A percentile compares a stretch with the other conserved stretches of the same genome.
Evolutionary conservation across 371 early-diverging fungal species (phyloP).

Genomic region (Blastocladiella emersonii): DNA sequence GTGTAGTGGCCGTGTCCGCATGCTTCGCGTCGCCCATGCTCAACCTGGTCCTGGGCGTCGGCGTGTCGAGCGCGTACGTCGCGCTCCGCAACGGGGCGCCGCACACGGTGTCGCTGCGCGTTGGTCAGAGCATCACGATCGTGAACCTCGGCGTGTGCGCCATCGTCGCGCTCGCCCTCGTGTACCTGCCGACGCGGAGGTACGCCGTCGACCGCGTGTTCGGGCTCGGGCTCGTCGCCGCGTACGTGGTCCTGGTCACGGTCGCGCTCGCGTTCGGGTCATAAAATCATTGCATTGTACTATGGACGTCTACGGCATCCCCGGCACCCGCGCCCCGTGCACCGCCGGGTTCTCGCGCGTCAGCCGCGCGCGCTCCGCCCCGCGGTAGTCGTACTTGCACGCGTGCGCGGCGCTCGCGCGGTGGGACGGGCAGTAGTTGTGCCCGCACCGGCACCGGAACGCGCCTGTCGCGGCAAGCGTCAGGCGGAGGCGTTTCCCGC

Average conservation of each 20-base stretch:
- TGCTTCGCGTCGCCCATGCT: constrained; percentile 26
- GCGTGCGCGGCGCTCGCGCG: neutral
- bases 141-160: constrained; percentile 33
- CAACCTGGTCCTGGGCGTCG: constrained; percentile 58
- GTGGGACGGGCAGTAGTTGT: neutral
- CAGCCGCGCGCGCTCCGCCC: neutral
- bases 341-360: neutral
- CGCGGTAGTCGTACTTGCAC: neutral
- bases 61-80: constrained; percentile 46
- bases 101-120: constrained; percentile 28
- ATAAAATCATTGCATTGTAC: too few relatives aligned
- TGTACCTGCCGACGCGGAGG: constrained; percentile 36
- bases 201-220: constrained; percentile 32
- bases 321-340: neutral
- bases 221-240: constrained; percentile 33
- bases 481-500: neutral
- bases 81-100: constrained; percentile 22
- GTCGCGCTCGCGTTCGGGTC: too few relatives aligned
- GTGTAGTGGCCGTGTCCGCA: constrained; percentile 74
- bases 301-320: neutral
- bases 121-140: constrained; percentile 38
- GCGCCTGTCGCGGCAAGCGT: neutral
- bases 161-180: constrained; percentile 25
- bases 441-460: neutral
- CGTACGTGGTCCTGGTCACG: constrained; percentile 19